These are phyloP conservation scores for Phalaenopsis aphrodite DNA, from an alignment of 106 monocot species.

Conservation along the genomic window DNA sequence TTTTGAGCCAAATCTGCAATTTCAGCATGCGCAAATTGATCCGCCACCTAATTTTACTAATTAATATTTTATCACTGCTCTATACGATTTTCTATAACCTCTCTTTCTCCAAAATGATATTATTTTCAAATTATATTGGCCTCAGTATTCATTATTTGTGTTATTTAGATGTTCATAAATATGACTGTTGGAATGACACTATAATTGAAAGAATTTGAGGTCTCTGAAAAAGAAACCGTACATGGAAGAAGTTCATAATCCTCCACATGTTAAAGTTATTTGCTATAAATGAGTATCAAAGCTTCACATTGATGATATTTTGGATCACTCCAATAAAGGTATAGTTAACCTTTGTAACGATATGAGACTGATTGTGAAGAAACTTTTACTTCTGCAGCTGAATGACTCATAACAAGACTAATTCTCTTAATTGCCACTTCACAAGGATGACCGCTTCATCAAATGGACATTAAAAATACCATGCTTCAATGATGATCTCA, in stretches of 20 bases:
- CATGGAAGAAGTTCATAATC: not conserved
- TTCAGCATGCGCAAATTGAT: not conserved
- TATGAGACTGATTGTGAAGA: not conserved
- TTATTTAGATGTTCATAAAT: not conserved
- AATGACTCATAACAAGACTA: too few species aligned
- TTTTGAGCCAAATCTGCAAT: not conserved
- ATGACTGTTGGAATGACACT: constrained; percentile 11
- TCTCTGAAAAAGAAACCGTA: constrained; percentile 1
- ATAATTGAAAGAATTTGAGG: constrained; percentile 13
- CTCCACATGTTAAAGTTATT: not conserved
- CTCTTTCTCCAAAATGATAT: not conserved
- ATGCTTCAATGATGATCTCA: too few species aligned
- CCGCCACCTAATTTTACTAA: not conserved
- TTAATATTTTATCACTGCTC: not conserved
- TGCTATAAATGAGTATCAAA: not conserved
- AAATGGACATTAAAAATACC: too few species aligned
- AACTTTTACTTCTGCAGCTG: not conserved
- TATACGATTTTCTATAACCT: not conserved
- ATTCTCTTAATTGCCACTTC: too few species aligned
- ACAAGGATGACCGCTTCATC: too few species aligned
- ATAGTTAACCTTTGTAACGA: not conserved
- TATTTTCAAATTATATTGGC: not conserved
- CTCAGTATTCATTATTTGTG: not conserved
- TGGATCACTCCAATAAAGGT: not conserved
- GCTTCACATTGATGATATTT: not conserved